Evolutionary conservation across 345 rosid species (phyloP).

Genomic region (Ceriops tagal): DNA sequence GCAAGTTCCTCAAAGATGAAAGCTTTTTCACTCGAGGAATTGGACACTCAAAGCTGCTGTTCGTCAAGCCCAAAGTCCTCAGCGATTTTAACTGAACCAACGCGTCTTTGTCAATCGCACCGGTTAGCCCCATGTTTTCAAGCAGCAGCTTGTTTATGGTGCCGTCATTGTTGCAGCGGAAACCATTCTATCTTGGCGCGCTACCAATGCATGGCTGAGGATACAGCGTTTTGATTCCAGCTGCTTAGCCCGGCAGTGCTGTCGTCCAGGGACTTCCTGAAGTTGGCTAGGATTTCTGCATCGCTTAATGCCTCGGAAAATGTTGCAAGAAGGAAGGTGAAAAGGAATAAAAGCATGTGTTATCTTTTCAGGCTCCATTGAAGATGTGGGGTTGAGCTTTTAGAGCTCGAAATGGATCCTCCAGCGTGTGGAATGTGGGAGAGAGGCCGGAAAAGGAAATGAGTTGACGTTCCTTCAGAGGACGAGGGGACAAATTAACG

Average conservation of each 20-base stretch:
- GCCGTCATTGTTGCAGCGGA: constrained; percentile 42
- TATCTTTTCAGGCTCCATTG: not conserved
- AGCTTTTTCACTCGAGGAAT: constrained; percentile 49
- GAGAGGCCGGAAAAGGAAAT: too few species aligned
- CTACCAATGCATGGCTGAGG: constrained; percentile 32
- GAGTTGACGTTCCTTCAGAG: too few species aligned
- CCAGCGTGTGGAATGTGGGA: too few species aligned
- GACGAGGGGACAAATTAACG: too few species aligned
- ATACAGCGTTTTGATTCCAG: constrained; percentile 35
- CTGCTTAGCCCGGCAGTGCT: constrained; percentile 22
- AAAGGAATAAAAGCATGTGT: not conserved
- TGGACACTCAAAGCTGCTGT: constrained; percentile 55
- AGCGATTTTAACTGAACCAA: constrained; percentile 32
- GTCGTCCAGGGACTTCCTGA: constrained; percentile 46
- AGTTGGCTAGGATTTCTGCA: constrained; percentile 42
- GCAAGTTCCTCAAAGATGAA: constrained; percentile 37
- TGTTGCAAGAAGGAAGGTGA: not conserved
- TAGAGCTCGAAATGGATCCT: too few species aligned
- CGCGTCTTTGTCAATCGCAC: constrained; percentile 41
- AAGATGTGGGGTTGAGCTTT: not conserved
- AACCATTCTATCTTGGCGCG: constrained; percentile 47
- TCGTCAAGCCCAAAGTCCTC: constrained; percentile 54
- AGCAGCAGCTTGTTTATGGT: constrained; percentile 39
- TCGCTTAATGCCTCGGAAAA: constrained; percentile 23
- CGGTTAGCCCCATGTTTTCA: constrained; percentile 52